Percentiles rank a stretch among this genome's conserved stretches.
Conservation (phyloP, 2,329 filamentous ascomycete genomes). For the Microsporum canis region DNA sequence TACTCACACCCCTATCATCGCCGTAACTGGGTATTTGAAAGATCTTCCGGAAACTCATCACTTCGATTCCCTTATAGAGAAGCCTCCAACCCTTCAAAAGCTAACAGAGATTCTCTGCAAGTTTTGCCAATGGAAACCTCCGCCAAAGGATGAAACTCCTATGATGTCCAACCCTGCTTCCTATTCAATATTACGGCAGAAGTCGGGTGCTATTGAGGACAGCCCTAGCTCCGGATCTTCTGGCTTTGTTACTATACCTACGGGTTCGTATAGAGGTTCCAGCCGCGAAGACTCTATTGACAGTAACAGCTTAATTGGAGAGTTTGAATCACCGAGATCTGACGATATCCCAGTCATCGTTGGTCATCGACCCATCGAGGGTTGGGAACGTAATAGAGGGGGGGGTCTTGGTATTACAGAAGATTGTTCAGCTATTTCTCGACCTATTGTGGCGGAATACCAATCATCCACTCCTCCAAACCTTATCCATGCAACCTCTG, state of each 20-base stretch:
- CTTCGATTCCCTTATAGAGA: constrained; percentile 91
- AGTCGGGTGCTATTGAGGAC: constrained; percentile 56
- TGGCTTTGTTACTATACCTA: constrained; percentile 55
- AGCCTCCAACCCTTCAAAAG: constrained; percentile 88
- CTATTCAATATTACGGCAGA: constrained; percentile 52
- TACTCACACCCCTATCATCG: constrained; percentile 86
- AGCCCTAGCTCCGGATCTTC: constrained; percentile 74
- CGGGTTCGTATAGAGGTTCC: constrained; percentile 58
- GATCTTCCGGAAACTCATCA: constrained; percentile 90
- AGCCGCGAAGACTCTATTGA: constrained; percentile 82
- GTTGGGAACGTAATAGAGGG: constrained; percentile 44
- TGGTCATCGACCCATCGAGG: constrained; percentile 59
- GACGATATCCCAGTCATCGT: constrained; percentile 71
- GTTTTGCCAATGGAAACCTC: constrained; percentile 87
- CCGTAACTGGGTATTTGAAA: constrained; percentile 95
- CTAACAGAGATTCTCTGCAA: constrained; percentile 76
- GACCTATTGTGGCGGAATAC: constrained; percentile 9
- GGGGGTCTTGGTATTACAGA: constrained; percentile 68
- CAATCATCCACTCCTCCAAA: constrained; percentile 33
- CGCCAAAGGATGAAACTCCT: constrained; percentile 48
- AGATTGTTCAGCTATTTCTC: constrained; percentile 27
- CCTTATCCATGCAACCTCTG: constrained; percentile 51
- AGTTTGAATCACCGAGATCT: constrained; percentile 64
- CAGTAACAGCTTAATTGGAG: constrained; percentile 62
- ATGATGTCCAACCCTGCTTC: constrained; percentile 47